phyloP scores from a whole-genome alignment of 2,329 filamentous ascomycete genomes.

The Bipolaris gigantea region DNA sequence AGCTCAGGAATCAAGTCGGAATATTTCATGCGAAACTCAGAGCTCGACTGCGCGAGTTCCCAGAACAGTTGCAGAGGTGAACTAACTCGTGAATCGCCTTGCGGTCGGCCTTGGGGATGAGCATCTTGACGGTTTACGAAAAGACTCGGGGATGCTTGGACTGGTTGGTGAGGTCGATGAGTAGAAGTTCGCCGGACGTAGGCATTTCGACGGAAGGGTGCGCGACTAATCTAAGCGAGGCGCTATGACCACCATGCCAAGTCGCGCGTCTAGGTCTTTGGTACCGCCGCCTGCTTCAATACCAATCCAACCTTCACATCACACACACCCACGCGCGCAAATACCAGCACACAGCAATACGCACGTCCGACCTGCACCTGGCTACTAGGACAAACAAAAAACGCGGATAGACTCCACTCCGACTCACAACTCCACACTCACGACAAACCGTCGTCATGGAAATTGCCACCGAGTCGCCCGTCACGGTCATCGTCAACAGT shows the following conservation, averaged over 20 bases:
- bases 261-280: background rate
- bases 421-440: background rate
- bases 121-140: conserved; percentile 58
- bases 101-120: conserved; percentile 99
- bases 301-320: conserved; percentile 2
- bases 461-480: conserved; percentile 25
- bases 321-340: background rate
- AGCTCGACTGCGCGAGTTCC: conserved; percentile 27
- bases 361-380: background rate
- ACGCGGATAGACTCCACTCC: background rate
- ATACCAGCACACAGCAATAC: too few species aligned
- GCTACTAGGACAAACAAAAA: background rate
- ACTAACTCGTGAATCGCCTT: conserved; percentile 99
- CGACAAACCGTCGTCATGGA: conserved; percentile 24
- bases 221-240: conserved; percentile 17
- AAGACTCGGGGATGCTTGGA: conserved; percentile 30
- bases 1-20: conserved; percentile 36
- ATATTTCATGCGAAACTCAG: conserved; percentile 33
- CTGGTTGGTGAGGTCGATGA: conserved; percentile 22
- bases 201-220: conserved; percentile 20
- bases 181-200: conserved; percentile 16
- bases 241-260: conserved; percentile 15
- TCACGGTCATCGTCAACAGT: conserved; percentile 73
- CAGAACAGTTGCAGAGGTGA: conserved; percentile 40
- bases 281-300: background rate